Conservation (phyloP, 2,329 filamentous ascomycete genomes). For the Cytospora leucostoma region DNA sequence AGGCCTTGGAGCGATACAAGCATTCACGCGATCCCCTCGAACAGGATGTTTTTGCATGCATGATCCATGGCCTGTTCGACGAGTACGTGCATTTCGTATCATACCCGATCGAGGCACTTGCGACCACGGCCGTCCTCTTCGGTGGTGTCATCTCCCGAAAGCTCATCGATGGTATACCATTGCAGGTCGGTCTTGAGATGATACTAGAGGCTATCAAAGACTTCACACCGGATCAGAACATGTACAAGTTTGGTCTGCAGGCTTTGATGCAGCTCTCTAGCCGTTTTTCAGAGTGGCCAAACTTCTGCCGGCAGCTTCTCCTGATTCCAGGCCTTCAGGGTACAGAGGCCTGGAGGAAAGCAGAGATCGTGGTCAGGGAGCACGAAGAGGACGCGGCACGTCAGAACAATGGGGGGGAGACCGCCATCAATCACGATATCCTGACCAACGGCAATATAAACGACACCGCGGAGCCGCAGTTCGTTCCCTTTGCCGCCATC, state of each 20-base stretch:
- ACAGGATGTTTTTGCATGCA: slow-evolving; percentile 95
- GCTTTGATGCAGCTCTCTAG: slow-evolving; percentile 85
- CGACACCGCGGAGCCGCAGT: slow-evolving; percentile 55
- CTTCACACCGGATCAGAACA: slow-evolving; percentile 77
- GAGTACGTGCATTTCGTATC: slow-evolving; percentile 95
- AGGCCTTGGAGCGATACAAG: slow-evolving; percentile 83
- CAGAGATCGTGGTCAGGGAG: slow-evolving; percentile 75
- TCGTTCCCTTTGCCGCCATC: slow-evolving; percentile 76
- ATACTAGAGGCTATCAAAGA: slow-evolving; percentile 95
- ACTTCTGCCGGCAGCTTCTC: slow-evolving; percentile 82
- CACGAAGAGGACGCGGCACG: slow-evolving; percentile 61
- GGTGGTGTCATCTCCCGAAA: slow-evolving; percentile 95
- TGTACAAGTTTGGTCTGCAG: slow-evolving; percentile 98
- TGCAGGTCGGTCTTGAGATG: slow-evolving; percentile 95
- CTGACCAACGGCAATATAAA: slow-evolving; percentile 69
- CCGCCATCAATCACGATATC: slow-evolving; percentile 46
- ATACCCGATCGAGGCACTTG: slow-evolving; percentile 93
- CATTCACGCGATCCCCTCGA: slow-evolving; percentile 79
- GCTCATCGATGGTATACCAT: slow-evolving; percentile 82
- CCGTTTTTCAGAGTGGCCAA: slow-evolving; percentile 90
- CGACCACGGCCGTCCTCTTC: slow-evolving; percentile 94
- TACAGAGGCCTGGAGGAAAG: slow-evolving; percentile 81
- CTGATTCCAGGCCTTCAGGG: slow-evolving; percentile 80
- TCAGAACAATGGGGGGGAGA: slow-evolving; percentile 54
- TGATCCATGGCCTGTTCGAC: slow-evolving; percentile 97